Percentiles rank a stretch among this genome's conserved stretches.
phyloP scores from a whole-genome alignment of 257 asterid genomes.

The Rauvolfia tetraphylla region DNA sequence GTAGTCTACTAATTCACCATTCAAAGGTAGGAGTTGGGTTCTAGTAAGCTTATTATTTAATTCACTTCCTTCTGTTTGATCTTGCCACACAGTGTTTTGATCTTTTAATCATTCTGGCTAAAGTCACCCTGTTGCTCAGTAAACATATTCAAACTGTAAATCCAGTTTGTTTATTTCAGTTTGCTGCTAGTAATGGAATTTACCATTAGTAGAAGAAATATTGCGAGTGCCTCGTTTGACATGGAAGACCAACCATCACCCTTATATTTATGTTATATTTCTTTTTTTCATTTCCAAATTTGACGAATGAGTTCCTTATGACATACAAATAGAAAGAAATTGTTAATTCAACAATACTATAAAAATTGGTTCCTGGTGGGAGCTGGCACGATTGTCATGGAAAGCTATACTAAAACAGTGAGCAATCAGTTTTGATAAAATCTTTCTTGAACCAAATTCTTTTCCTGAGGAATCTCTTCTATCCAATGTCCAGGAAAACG shows the following conservation, averaged over 20 bases:
- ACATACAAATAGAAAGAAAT: neutral
- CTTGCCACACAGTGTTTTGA: neutral
- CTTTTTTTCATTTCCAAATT: neutral
- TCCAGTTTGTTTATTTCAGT: neutral
- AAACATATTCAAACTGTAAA: neutral
- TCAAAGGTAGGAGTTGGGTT: neutral
- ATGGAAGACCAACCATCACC: neutral
- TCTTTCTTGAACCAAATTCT: neutral
- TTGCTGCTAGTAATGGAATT: neutral
- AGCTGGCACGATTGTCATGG: neutral
- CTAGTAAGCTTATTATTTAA: neutral
- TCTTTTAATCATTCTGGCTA: neutral
- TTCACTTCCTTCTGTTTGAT: neutral
- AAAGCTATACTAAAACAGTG: neutral
- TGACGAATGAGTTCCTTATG: neutral
- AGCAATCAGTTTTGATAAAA: neutral
- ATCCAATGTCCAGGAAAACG: neutral
- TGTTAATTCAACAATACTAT: neutral
- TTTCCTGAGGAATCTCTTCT: neutral
- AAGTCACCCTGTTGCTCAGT: neutral
- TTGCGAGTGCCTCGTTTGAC: neutral
- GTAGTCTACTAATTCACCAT: slow-evolving; percentile 3
- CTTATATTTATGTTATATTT: neutral
- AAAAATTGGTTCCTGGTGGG: neutral
- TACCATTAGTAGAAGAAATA: neutral